Percentiles rank a stretch among this genome's conserved stretches.
Conservation (phyloP, 169 alveolate species). For the Eimeria zaria region DNA sequence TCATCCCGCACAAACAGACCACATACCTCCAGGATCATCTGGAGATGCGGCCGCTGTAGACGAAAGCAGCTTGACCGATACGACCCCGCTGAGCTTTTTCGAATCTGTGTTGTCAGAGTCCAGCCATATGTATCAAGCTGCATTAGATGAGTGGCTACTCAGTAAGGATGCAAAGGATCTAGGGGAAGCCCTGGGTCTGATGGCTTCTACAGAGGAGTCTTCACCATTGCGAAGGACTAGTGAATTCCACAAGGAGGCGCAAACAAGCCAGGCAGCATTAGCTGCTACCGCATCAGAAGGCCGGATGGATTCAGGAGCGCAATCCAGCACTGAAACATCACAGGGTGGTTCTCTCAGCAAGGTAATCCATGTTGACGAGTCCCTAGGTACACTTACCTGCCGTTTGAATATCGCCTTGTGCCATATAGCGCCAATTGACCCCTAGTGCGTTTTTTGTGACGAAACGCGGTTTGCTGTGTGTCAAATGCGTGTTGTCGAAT, state of each 20-base stretch:
- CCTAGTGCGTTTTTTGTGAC: not conserved
- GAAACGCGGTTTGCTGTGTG: not conserved
- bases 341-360: not conserved
- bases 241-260: not conserved
- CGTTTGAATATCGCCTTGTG: no score
- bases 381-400: not conserved
- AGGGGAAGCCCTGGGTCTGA: not conserved
- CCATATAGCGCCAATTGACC: not conserved
- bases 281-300: not conserved
- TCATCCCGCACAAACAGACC: not conserved
- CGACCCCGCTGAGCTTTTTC: not conserved
- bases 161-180: not conserved
- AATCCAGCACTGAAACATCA: not conserved
- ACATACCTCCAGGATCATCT: not conserved
- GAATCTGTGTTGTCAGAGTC: not conserved
- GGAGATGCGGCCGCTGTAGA: not conserved
- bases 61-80: not conserved
- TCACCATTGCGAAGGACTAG: not conserved
- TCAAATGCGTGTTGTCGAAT: not conserved
- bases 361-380: not conserved
- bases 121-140: not conserved
- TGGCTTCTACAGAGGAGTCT: not conserved
- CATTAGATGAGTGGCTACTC: not conserved
- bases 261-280: not conserved
- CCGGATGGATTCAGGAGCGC: not conserved